A percentile compares a stretch with the other conserved stretches of the same genome.
phyloP scores from a whole-genome alignment of 2,329 filamentous ascomycete species.

The Podosphaera fusca region DNA sequence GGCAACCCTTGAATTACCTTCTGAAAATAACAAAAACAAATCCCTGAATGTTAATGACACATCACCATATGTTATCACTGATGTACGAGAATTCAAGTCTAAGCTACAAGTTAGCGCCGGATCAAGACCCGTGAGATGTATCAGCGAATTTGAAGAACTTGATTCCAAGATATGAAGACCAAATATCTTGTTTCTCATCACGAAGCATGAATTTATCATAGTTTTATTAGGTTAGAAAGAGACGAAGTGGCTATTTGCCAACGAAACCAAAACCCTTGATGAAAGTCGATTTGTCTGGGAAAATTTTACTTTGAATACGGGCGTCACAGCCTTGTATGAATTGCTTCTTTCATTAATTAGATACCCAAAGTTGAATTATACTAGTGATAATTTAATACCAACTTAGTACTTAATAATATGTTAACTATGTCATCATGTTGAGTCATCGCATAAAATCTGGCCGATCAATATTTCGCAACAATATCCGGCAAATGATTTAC shows the following conservation, averaged over 20 bases:
- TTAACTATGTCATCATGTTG: neutral
- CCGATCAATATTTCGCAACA: no score
- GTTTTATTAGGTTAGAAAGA: no score
- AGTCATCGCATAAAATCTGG: neutral
- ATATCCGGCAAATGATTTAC: no score
- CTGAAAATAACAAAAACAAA: constrained; percentile 6
- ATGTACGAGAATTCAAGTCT: constrained; percentile 64
- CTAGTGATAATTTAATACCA: neutral
- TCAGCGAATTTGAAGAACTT: constrained; percentile 69
- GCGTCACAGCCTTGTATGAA: neutral
- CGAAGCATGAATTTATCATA: no score
- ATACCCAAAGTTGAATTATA: neutral
- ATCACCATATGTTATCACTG: constrained; percentile 41
- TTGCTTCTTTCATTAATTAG: neutral
- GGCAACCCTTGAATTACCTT: neutral
- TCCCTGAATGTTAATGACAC: constrained; percentile 23
- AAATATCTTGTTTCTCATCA: neutral
- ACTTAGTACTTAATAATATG: neutral
- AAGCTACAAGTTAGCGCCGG: constrained; percentile 49
- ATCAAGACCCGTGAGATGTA: constrained; percentile 45
- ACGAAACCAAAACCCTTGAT: neutral
- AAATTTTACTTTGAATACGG: no score
- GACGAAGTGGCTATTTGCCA: neutral
- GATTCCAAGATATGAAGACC: constrained; percentile 42
- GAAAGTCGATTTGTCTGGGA: no score